phyloP scores from a whole-genome alignment of 805 yeast species.

The Torulaspora quercuum region DNA sequence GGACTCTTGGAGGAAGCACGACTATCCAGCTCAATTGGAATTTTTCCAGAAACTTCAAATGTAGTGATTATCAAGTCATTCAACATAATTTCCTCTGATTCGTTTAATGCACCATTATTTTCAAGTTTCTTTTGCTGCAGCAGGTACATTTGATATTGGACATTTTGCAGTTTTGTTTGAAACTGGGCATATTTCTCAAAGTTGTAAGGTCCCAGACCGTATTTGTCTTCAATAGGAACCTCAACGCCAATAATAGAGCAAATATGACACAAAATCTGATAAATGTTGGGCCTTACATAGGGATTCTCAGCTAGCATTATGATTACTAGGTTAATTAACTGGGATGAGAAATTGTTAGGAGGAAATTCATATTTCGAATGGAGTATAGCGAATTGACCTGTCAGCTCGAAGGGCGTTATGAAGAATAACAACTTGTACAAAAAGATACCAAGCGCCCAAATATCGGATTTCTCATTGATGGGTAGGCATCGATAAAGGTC shows the following conservation, averaged over 20 bases:
- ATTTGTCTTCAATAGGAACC: slow-evolving; percentile 46
- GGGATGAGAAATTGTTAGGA: slow-evolving; percentile 65
- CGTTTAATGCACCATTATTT: slow-evolving; percentile 14
- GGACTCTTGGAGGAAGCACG: slow-evolving; percentile 4
- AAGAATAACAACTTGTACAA: slow-evolving; percentile 86
- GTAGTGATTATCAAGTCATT: slow-evolving; percentile 28
- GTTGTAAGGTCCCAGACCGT: slow-evolving; percentile 50
- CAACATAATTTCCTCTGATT: slow-evolving; percentile 18
- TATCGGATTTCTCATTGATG: slow-evolving; percentile 87
- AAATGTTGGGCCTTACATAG: slow-evolving; percentile 75
- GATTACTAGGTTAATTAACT: slow-evolving; percentile 68
- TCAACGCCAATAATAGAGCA: slow-evolving; percentile 57
- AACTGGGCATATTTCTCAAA: slow-evolving; percentile 54
- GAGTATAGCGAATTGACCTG: slow-evolving; percentile 80
- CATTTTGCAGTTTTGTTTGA: slow-evolving; percentile 38
- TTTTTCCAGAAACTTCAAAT: slow-evolving; percentile 33
- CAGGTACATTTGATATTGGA: slow-evolving; percentile 31
- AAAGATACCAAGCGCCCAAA: slow-evolving; percentile 95
- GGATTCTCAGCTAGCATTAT: slow-evolving; percentile 85
- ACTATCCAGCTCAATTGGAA: slow-evolving; percentile 25
- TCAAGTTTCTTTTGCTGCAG: slow-evolving; percentile 27
- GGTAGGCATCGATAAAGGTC: slow-evolving; percentile 80
- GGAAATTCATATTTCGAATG: slow-evolving; percentile 83
- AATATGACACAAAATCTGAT: slow-evolving; percentile 66
- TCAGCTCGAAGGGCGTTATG: slow-evolving; percentile 87